Evolutionary conservation across 176 grass and related monocot species (phyloP).

Genomic region (Stipa capillata): DNA sequence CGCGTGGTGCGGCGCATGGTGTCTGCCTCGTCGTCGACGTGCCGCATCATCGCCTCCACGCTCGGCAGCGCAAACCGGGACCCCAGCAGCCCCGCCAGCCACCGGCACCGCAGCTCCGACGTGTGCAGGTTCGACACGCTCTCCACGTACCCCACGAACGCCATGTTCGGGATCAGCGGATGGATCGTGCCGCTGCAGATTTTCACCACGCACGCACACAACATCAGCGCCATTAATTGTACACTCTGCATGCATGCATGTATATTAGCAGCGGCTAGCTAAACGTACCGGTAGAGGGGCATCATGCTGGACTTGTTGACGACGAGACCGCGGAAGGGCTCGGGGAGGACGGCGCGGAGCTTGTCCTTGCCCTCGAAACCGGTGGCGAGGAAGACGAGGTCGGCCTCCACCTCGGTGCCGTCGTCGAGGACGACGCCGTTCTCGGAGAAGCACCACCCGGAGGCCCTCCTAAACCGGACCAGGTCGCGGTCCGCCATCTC

Average conservation of each 20-base stretch:
- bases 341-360: constrained; percentile 57
- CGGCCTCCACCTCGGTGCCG: constrained; percentile 64
- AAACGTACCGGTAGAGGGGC: constrained; percentile 72
- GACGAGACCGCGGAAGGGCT: constrained; percentile 48
- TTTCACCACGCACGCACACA: too few relatives aligned
- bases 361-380: constrained; percentile 98
- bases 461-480: constrained; percentile 50
- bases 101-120: constrained; percentile 87
- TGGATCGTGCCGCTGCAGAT: constrained; percentile 71
- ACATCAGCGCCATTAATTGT: too few relatives aligned
- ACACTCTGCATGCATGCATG: not conserved
- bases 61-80: constrained; percentile 51
- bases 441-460: constrained; percentile 72
- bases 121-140: constrained; percentile 99
- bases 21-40: constrained; percentile 54
- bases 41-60: constrained; percentile 48
- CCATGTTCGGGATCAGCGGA: constrained; percentile 91
- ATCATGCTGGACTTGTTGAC: constrained; percentile 62
- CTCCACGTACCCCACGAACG: constrained; percentile 96
- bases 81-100: constrained; percentile 69
- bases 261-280: not conserved
- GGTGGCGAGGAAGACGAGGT: constrained; percentile 91
- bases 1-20: constrained; percentile 83
- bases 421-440: constrained; percentile 68
- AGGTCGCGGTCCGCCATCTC: constrained; percentile 58